Base-by-base conservation (phyloP, 2,329 filamentous ascomycete species). In the Fusarium falciforme region DNA sequence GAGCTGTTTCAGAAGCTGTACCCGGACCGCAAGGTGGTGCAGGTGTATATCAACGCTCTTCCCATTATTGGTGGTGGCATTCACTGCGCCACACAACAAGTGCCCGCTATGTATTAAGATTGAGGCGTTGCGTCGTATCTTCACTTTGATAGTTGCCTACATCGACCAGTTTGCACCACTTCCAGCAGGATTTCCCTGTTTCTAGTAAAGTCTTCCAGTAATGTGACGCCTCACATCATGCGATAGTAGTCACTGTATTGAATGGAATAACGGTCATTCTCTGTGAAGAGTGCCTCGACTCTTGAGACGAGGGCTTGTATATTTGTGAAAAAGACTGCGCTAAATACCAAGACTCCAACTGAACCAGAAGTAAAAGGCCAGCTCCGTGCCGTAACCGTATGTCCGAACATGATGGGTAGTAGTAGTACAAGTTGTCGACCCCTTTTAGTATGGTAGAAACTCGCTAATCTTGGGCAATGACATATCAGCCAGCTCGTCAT, bases 401-500 rank as follows among this genome's bases (percentile, higher is more conserved):
- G n/a, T 25, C 47, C 11, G 5, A 35, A 36, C 20, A 36, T 25
- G 33, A 20, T 11, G 17, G 33, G 38, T 11, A 29, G 52, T 52
- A 29, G 49, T 52, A 2, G 17, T 57, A 35, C 27, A 57, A 40
- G 14, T 6, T 6, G 4, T 14, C 7, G 25, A 16, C 27, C n/a
- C 16, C 1, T 17, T 11, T n/a, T 12, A 74, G 38, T 74, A 74
- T 7, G 72, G 72, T 2, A 74, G 5, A 31, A 74, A 74, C 7
- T 52, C 61, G 31, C 61, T 72, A 12, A 74, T 69, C 6, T 35
- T 66, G 4, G 72, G 72, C 33, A 64, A 69, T 6, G 58, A 61
- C 16, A 40, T 63, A 42, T 74, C 57, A n/a, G 72, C 71, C 4
- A 74, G 12, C 3, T 47, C 64, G 11, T 74, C 72, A 3, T 74